Evolutionary conservation across 2,329 filamentous ascomycete species (phyloP).

Genomic region (Diatrype stigma): DNA sequence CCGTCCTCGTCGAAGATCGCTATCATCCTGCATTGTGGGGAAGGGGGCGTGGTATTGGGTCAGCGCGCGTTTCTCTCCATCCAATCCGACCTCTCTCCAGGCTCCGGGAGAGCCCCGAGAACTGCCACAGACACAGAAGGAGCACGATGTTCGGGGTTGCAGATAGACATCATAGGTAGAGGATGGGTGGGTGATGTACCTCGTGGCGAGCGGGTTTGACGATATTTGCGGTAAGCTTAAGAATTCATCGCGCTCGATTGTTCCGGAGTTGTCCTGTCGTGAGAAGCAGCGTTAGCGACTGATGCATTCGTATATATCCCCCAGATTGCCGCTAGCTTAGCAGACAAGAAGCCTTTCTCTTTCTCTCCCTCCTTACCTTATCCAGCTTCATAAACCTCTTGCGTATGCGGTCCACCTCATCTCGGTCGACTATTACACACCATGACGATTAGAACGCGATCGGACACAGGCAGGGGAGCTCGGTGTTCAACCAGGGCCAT

Average conservation of each 20-base stretch:
- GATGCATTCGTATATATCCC: no score
- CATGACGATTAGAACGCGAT: slow-evolving; percentile 9
- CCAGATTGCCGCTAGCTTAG: no score
- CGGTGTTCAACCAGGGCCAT: slow-evolving; percentile 2
- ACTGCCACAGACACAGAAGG: no score
- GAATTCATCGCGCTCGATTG: slow-evolving; percentile 98
- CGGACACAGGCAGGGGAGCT: background rate
- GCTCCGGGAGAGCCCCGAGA: no score
- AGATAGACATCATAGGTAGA: background rate
- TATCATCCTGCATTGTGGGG: slow-evolving; percentile 68
- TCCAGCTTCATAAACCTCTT: slow-evolving; percentile 99
- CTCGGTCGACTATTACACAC: slow-evolving; percentile 77
- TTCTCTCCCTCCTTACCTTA: slow-evolving; percentile 58
- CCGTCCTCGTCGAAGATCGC: slow-evolving; percentile 99
- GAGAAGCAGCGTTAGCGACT: slow-evolving; percentile 7
- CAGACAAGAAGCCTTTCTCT: no score
- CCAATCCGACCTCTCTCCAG: no score
- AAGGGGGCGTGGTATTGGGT: background rate
- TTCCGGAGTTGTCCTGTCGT: slow-evolving; percentile 86
- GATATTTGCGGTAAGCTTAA: slow-evolving; percentile 95
- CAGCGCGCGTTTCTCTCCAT: no score
- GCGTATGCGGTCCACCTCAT: slow-evolving; percentile 90
- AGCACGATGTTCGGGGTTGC: no score
- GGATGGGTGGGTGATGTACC: slow-evolving; percentile 46
- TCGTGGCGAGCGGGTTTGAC: slow-evolving; percentile 93